Evolutionary conservation across 805 yeast species (phyloP).

Genomic region (Saccharomycopsis sp.): DNA sequence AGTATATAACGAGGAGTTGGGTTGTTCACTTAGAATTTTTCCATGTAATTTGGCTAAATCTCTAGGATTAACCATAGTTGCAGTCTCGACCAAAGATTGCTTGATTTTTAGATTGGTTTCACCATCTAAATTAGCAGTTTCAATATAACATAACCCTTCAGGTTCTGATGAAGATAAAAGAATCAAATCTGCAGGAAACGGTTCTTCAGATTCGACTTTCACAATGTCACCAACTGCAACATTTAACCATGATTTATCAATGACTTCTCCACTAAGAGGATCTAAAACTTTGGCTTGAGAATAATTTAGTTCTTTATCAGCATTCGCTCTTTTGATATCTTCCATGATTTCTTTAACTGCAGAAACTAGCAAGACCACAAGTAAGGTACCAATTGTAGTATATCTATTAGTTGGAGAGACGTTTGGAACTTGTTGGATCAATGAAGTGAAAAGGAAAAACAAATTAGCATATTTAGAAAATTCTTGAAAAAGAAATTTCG

Average conservation of each 20-base stretch:
- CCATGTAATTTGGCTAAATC: constrained; percentile 47
- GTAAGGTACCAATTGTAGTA: constrained; percentile 87
- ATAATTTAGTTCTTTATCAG: constrained; percentile 82
- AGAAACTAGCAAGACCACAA: constrained; percentile 78
- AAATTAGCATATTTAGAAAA: constrained; percentile 94
- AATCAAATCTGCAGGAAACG: constrained; percentile 88
- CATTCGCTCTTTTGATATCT: constrained; percentile 77
- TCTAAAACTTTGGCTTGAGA: constrained; percentile 63
- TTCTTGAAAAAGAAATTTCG: constrained; percentile 92
- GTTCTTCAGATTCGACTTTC: constrained; percentile 73
- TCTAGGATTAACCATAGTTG: constrained; percentile 54
- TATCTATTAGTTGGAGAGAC: constrained; percentile 94
- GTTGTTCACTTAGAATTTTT: constrained; percentile 72
- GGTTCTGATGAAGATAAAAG: constrained; percentile 91
- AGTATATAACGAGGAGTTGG: constrained; percentile 88
- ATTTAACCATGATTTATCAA: constrained; percentile 68
- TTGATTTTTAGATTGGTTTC: constrained; percentile 95
- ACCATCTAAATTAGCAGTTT: constrained; percentile 95
- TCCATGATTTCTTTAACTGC: constrained; percentile 88
- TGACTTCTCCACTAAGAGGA: constrained; percentile 48
- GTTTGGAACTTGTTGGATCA: constrained; percentile 92
- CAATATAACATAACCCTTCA: constrained; percentile 94
- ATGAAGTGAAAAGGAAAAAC: constrained; percentile 85
- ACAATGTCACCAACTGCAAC: constrained; percentile 89
- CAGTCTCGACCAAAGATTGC: constrained; percentile 75